Conservation (phyloP, 768 basidiomycete genomes). For the Auricularia auricula-judae region DNA sequence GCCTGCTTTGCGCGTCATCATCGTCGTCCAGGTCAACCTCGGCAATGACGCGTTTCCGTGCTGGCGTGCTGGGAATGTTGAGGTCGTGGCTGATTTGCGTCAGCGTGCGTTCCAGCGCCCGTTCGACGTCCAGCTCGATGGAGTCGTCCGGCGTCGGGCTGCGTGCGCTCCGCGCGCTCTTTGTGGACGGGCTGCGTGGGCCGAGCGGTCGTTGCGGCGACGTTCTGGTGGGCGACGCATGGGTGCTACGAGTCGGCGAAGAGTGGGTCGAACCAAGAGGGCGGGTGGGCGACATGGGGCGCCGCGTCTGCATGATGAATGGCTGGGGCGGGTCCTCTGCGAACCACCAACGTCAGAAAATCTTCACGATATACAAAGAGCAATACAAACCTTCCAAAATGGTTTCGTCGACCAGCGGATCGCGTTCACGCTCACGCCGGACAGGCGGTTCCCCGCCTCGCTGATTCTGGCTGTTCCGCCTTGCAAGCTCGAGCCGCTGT, state of each 20-base stretch:
- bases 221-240: too few species aligned
- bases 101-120: background rate
- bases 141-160: slow-evolving; percentile 45
- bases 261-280: slow-evolving; percentile 4
- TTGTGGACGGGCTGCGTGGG: background rate
- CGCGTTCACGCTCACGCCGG: background rate
- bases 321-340: slow-evolving; percentile 51
- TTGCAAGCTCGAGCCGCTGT: slow-evolving; percentile 68
- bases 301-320: slow-evolving; percentile 10
- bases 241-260: slow-evolving; percentile 19
- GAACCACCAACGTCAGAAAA: slow-evolving; percentile 3
- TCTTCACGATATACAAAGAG: slow-evolving; percentile 5
- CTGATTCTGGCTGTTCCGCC: slow-evolving; percentile 75
- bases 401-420: slow-evolving; percentile 38
- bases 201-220: background rate
- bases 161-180: slow-evolving; percentile 40
- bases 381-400: slow-evolving; percentile 62
- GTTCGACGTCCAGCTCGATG: slow-evolving; percentile 11
- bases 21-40: background rate
- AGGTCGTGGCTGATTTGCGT: slow-evolving; percentile 1
- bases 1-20: background rate
- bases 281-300: background rate
- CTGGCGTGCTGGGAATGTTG: background rate
- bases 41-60: background rate
- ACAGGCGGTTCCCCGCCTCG: slow-evolving; percentile 32